A percentile compares a stretch with the other conserved stretches of the same genome.
These are phyloP conservation scores for Paramecium sexaurelia DNA, from an alignment of 73 alveolate species.

Conservation along the genomic window DNA sequence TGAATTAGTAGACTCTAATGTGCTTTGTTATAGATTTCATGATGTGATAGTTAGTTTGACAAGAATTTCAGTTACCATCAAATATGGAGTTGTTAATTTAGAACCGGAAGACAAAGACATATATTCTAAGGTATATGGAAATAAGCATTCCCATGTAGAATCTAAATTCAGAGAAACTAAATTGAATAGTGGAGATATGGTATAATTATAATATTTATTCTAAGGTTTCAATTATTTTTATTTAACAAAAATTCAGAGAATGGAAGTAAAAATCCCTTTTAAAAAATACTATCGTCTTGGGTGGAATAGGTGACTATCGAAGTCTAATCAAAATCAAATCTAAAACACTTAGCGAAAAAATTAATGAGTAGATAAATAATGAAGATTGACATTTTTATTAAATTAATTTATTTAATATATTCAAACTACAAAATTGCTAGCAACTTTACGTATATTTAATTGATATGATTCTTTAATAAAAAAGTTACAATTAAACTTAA, in stretches of 20 bases:
- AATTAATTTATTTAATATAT: background rate
- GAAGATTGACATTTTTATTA: background rate
- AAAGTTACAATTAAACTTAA: too few species aligned
- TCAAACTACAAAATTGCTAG: background rate
- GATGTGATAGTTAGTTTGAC: slow-evolving; percentile 65
- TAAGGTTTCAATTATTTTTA: slow-evolving; percentile 14
- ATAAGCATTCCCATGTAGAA: background rate
- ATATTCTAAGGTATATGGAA: background rate
- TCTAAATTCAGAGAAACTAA: background rate
- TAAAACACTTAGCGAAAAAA: slow-evolving; percentile 38
- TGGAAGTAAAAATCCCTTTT: slow-evolving; percentile 38
- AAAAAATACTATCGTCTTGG: background rate
- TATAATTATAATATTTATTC: background rate
- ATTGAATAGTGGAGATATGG: slow-evolving; percentile 54
- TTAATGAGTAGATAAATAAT: background rate
- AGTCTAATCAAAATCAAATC: background rate
- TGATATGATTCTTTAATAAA: too few species aligned
- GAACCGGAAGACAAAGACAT: slow-evolving; percentile 32
- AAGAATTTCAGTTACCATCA: slow-evolving; percentile 52
- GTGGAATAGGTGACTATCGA: slow-evolving; percentile 26
- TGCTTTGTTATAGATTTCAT: slow-evolving; percentile 61
- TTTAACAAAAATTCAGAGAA: slow-evolving; percentile 31
- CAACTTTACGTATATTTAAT: too few species aligned
- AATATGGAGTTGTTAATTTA: slow-evolving; percentile 44
- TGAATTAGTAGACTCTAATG: slow-evolving; percentile 50